Evolutionary conservation across 176 grass and related monocot species (phyloP).

Genomic region (Raddia distichophylla): DNA sequence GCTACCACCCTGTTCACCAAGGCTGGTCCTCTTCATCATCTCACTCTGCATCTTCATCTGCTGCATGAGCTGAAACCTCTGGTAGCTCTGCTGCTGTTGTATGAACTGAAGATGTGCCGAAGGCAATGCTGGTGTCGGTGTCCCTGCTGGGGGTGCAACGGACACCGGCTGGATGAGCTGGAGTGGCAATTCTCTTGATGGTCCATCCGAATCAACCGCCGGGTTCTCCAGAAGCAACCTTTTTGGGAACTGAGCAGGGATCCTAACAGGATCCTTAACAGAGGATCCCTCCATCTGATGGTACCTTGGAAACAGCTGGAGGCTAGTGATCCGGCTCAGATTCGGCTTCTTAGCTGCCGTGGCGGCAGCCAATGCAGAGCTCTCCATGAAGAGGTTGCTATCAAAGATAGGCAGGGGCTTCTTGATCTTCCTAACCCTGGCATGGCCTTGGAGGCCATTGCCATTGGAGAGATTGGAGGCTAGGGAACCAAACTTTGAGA

Average conservation of each 20-base stretch:
- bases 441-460: conserved; percentile 71
- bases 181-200: conserved; percentile 11
- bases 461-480: conserved; percentile 59
- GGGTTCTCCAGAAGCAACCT: conserved; percentile 63
- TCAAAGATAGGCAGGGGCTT: conserved; percentile 71
- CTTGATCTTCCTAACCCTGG: conserved; percentile 65
- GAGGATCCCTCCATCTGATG: conserved; percentile 56
- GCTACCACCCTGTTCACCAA: conserved; percentile 46
- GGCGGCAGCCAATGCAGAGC: conserved; percentile 14
- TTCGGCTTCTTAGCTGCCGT: conserved; percentile 14
- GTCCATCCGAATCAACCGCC: conserved; percentile 7
- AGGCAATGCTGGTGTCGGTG: conserved; percentile 42
- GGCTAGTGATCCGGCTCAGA: conserved; percentile 45
- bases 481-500: conserved; percentile 65
- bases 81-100: conserved; percentile 86
- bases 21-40: conserved; percentile 62
- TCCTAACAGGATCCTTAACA: conserved; percentile 53
- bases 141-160: conserved; percentile 33
- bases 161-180: conserved; percentile 58
- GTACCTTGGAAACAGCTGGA: conserved; percentile 70
- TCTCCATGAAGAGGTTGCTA: conserved; percentile 74
- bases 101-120: conserved; percentile 72
- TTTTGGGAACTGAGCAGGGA: conserved; percentile 59
- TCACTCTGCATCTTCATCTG: conserved; percentile 88
- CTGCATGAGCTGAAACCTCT: conserved; percentile 85